These are phyloP conservation scores for Cordyceps fumosorosea DNA, from an alignment of 2,329 filamentous ascomycete genomes.

Conservation along the genomic window DNA sequence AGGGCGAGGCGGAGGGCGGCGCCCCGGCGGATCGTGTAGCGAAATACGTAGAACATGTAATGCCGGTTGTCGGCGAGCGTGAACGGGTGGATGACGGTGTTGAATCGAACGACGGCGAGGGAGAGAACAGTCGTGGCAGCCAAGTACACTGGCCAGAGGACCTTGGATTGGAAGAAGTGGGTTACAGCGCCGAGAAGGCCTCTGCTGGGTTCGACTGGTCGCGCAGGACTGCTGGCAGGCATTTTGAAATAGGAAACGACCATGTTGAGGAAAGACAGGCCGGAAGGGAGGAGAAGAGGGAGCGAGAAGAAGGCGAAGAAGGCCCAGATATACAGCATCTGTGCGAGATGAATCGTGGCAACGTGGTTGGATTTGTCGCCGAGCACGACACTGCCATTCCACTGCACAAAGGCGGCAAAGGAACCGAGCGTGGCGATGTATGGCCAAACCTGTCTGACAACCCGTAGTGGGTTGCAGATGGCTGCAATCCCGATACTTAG, in stretches of 20 bases:
- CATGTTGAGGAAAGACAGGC: slow-evolving; percentile 30
- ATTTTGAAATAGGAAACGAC: background rate
- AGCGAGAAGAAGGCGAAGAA: slow-evolving; percentile 85
- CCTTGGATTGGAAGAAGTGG: slow-evolving; percentile 24
- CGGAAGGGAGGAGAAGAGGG: slow-evolving; percentile 59
- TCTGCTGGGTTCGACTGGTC: background rate
- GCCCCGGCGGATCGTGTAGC: slow-evolving; percentile 66
- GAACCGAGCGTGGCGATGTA: slow-evolving; percentile 55
- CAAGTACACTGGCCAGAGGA: slow-evolving; percentile 32
- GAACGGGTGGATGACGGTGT: slow-evolving; percentile 93
- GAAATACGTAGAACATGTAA: slow-evolving; percentile 96
- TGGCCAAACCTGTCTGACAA: slow-evolving; percentile 48
- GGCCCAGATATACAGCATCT: slow-evolving; percentile 94
- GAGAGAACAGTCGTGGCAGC: slow-evolving; percentile 31
- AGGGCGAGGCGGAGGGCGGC: slow-evolving; percentile 59
- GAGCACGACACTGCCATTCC: slow-evolving; percentile 89
- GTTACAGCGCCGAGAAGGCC: slow-evolving; percentile 11
- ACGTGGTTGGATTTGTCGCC: slow-evolving; percentile 93
- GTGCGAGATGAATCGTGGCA: slow-evolving; percentile 78
- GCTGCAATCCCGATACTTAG: slow-evolving; percentile 59
- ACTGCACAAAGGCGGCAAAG: slow-evolving; percentile 71
- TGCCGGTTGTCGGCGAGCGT: slow-evolving; percentile 94
- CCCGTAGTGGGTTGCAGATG: slow-evolving; percentile 38
- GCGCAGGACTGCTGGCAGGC: background rate
- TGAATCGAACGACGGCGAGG: slow-evolving; percentile 58